Conservation (phyloP, 768 basidiomycete species). For the Mrakia blollopis region DNA sequence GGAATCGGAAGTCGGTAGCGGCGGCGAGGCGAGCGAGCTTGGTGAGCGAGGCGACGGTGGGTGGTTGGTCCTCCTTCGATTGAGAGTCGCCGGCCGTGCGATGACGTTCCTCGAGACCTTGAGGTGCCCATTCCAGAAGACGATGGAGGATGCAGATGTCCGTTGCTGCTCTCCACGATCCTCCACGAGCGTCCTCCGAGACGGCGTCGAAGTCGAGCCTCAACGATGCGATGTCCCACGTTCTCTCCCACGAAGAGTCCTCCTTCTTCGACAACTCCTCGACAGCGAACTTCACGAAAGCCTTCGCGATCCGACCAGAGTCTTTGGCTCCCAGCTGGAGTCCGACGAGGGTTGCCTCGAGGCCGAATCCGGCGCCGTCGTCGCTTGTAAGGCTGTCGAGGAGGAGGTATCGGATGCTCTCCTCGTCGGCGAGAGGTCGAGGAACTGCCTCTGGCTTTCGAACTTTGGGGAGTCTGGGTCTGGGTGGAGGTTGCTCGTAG, state of each 20-base stretch:
- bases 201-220: conserved; percentile 15
- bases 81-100: not conserved
- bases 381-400: not conserved
- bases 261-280: not conserved
- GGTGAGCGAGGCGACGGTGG: not conserved
- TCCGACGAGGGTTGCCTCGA: not conserved
- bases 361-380: not conserved
- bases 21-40: conserved; percentile 17
- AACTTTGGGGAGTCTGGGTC: not conserved
- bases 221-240: conserved; percentile 18
- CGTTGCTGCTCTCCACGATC: conserved; percentile 12
- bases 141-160: conserved; percentile 30
- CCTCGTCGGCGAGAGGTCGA: conserved; percentile 8
- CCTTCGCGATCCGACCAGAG: not conserved
- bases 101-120: not conserved
- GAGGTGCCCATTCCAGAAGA: conserved; percentile 23
- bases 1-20: conserved; percentile 37
- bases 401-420: conserved; percentile 5
- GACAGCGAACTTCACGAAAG: not conserved
- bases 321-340: conserved; percentile 3
- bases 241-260: not conserved
- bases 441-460: not conserved
- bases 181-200: conserved; percentile 22
- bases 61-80: not conserved
- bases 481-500: not conserved